A percentile compares a stretch with the other conserved stretches of the same genome.
Conservation (phyloP, 441 rosid genomes). For the Corymbia citriodora region DNA sequence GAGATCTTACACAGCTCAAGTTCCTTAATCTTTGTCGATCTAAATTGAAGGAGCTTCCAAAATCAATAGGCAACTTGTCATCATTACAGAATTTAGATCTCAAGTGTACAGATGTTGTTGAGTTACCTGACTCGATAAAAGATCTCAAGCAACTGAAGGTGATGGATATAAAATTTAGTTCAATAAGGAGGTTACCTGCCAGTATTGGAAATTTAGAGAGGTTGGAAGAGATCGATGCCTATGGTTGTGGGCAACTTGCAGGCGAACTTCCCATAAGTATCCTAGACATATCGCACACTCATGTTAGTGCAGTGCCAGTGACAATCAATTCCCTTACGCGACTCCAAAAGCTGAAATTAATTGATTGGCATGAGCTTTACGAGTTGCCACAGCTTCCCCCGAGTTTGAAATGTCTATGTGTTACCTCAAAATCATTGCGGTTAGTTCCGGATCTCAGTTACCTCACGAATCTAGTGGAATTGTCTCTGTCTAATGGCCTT, state of each 20-base stretch:
- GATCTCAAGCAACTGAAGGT: neutral
- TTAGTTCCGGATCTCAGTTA: rapidly evolving
- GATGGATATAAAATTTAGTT: neutral
- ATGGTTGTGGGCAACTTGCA: neutral
- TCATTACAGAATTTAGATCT: neutral
- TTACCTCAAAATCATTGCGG: rapidly evolving
- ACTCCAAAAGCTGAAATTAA: neutral
- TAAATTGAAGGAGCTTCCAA: neutral
- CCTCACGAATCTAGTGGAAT: neutral
- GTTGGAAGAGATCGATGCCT: neutral
- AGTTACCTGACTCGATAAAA: neutral
- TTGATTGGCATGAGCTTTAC: neutral
- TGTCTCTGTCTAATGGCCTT: rapidly evolving
- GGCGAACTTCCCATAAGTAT: rapidly evolving
- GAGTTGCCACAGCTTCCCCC: neutral
- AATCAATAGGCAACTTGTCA: neutral
- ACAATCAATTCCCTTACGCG: neutral
- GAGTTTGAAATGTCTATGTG: rapidly evolving
- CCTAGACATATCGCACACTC: rapidly evolving
- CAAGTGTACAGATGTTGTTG: rapidly evolving
- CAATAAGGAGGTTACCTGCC: neutral
- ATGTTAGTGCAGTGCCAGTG: rapidly evolving
- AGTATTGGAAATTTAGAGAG: rapidly evolving
- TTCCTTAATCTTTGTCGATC: neutral
- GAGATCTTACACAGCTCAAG: rapidly evolving